phyloP scores from a whole-genome alignment of 345 rosid species.

The Hibiscus trionum region DNA sequence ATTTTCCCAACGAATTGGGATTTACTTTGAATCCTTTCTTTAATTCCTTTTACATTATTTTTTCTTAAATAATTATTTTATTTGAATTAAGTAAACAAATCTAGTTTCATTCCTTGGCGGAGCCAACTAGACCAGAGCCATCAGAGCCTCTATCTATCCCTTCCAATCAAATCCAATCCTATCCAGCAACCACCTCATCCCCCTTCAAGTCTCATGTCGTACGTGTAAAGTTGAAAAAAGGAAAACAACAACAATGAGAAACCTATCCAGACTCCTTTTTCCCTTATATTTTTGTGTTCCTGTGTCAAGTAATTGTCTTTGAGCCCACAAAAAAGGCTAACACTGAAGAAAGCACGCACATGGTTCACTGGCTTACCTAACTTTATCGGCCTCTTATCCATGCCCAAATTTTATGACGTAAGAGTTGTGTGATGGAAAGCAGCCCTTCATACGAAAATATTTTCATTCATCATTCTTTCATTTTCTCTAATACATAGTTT shows the following conservation, averaged over 20 bases:
- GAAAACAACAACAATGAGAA: background rate
- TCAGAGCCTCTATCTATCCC: background rate
- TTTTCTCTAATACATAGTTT: too few species aligned
- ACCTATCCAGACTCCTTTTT: background rate
- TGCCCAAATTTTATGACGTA: conserved; percentile 70
- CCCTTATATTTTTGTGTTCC: background rate
- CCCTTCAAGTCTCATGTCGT: background rate
- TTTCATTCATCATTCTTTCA: too few species aligned
- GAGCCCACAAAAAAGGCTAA: background rate
- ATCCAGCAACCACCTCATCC: background rate
- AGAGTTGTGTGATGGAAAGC: conserved; percentile 72
- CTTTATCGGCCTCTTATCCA: conserved; percentile 45
- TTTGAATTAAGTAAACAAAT: background rate
- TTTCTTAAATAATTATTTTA: too few species aligned
- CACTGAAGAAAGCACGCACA: background rate
- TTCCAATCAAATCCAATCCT: background rate
- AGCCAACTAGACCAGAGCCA: background rate
- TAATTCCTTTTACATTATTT: background rate
- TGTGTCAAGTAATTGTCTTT: conserved; percentile 12
- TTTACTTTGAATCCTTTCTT: background rate
- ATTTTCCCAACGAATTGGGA: conserved; percentile 4
- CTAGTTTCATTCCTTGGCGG: background rate
- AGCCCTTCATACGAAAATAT: conserved; percentile 55
- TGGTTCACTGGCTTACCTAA: conserved; percentile 14
- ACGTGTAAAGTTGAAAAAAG: background rate